Evolutionary conservation across 2,329 filamentous ascomycete species (phyloP).

Genomic region (Cercospora beticola): DNA sequence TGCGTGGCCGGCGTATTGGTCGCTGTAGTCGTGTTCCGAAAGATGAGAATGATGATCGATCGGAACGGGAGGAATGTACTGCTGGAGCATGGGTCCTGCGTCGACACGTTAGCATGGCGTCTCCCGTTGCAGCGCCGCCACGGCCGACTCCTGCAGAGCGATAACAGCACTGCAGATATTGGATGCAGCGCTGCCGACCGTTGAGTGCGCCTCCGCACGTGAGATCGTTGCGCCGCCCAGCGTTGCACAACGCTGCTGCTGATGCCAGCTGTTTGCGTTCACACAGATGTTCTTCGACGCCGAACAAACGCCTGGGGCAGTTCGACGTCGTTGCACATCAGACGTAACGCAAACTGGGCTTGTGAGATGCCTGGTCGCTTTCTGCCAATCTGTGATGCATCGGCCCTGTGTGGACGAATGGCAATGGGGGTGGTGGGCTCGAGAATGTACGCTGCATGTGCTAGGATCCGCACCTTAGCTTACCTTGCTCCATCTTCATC

Average conservation of each 20-base stretch:
- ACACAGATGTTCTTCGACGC: not conserved
- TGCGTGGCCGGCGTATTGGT: constrained; percentile 47
- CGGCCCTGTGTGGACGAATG: not conserved
- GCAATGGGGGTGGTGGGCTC: constrained; percentile 13
- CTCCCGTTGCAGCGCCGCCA: constrained; percentile 2
- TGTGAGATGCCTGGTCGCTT: constrained; percentile 15
- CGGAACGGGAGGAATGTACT: constrained; percentile 38
- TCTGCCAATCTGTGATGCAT: constrained; percentile 3
- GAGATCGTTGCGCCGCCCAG: constrained; percentile 26
- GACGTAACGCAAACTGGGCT: constrained; percentile 16
- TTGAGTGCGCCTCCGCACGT: constrained; percentile 23
- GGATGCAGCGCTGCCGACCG: constrained; percentile 6
- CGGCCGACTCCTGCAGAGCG: constrained; percentile 13
- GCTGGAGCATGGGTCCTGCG: constrained; percentile 47
- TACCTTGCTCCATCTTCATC: constrained; percentile 38
- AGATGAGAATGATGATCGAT: constrained; percentile 44
- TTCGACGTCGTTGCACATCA: constrained; percentile 19
- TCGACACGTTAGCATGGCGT: constrained; percentile 43
- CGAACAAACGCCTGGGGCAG: constrained; percentile 4
- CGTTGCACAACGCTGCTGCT: constrained; percentile 28
- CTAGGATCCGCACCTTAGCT: constrained; percentile 28
- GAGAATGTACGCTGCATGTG: constrained; percentile 27
- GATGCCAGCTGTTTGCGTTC: not conserved
- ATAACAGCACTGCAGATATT: constrained; percentile 15
- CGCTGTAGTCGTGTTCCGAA: constrained; percentile 49